Conservation (phyloP, 257 asterid species). For the Scutellaria galericulata region DNA sequence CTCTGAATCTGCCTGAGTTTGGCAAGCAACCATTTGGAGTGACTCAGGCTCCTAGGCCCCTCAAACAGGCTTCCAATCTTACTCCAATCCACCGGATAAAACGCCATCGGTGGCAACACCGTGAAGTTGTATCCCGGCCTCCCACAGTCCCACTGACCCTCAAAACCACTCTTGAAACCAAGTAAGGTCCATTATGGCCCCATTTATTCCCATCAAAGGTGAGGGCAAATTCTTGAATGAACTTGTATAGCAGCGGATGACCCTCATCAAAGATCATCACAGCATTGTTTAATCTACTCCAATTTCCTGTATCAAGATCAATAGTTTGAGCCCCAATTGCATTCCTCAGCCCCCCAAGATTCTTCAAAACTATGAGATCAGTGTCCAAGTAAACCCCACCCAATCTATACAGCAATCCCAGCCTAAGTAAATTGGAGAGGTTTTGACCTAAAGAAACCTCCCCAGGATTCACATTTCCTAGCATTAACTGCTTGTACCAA, state of each 20-base stretch:
- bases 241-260: conserved; percentile 79
- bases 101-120: conserved; percentile 71
- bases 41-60: conserved; percentile 58
- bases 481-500: conserved; percentile 68
- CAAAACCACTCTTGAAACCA: conserved; percentile 84
- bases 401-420: conserved; percentile 76
- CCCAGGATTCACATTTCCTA: conserved; percentile 69
- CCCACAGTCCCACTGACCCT: conserved; percentile 61
- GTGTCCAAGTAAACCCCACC: conserved; percentile 94
- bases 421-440: conserved; percentile 81
- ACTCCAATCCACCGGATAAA: conserved; percentile 95
- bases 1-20: conserved; percentile 63
- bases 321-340: conserved; percentile 82
- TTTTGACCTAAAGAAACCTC: conserved; percentile 89
- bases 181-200: conserved; percentile 98
- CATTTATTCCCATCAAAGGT: conserved; percentile 95
- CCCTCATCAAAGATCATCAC: conserved; percentile 86
- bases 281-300: conserved; percentile 91
- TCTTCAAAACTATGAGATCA: conserved; percentile 66
- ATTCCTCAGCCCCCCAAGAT: conserved; percentile 53
- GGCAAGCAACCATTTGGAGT: conserved; percentile 62
- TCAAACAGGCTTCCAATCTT: conserved; percentile 61
- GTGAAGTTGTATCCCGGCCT: conserved; percentile 69
- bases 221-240: conserved; percentile 85
- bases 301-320: conserved; percentile 58